These are phyloP conservation scores for Zygoascus meyerae DNA, from an alignment of 1,139 yeast genomes.

Conservation along the genomic window DNA sequence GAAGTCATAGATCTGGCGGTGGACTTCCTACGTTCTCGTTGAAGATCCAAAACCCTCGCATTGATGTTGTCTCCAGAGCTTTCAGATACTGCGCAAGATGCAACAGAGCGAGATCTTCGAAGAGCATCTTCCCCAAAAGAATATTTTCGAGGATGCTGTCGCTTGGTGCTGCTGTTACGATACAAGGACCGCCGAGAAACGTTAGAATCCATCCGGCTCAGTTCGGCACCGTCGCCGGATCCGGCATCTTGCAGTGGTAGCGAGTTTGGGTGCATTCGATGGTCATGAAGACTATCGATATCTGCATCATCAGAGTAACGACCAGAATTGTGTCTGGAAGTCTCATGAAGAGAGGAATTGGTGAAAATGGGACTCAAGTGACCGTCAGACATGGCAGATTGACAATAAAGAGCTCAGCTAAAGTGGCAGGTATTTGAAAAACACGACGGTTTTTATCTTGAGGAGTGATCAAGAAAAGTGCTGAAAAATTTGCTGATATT, in stretches of 20 bases:
- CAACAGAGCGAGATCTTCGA: conserved; percentile 16
- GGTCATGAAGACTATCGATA: conserved; percentile 25
- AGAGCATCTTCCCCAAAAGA: not conserved
- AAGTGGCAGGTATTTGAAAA: not conserved
- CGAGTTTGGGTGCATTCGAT: conserved; percentile 31
- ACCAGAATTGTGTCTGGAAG: not conserved
- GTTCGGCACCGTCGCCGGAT: conserved; percentile 4
- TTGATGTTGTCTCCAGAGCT: conserved; percentile 19
- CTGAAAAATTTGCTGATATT: too few species aligned
- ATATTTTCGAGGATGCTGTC: not conserved
- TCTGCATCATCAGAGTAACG: conserved; percentile 1
- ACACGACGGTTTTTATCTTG: not conserved
- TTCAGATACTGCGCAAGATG: conserved; percentile 26
- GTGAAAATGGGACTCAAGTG: not conserved
- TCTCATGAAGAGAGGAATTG: not conserved
- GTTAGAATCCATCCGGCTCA: not conserved
- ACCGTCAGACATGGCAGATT: not conserved
- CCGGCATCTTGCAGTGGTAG: conserved; percentile 23
- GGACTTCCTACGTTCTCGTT: conserved; percentile 15
- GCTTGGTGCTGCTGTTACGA: conserved; percentile 1
- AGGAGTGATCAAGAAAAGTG: too few species aligned
- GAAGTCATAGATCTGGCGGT: conserved; percentile 23
- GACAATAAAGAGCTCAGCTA: not conserved
- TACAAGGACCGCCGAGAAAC: not conserved
- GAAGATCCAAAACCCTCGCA: not conserved